phyloP scores from a whole-genome alignment of 306 rosid species.

The Vigna nakashimae region DNA sequence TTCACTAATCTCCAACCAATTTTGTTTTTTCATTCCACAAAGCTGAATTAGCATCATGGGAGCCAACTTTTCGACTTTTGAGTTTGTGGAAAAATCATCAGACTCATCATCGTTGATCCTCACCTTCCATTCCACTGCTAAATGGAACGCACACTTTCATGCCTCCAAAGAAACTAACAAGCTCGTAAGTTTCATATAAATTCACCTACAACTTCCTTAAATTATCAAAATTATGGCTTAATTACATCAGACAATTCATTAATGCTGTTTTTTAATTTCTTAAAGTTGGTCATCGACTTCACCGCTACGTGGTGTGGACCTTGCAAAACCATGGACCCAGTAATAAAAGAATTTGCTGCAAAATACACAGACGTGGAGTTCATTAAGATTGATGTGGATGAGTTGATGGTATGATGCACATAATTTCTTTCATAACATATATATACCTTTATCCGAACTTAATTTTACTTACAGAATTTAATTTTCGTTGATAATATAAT shows the following conservation, averaged over 20 bases:
- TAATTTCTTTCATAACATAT: neutral
- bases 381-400: slow-evolving; percentile 78
- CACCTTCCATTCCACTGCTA: slow-evolving; percentile 54
- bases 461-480: neutral
- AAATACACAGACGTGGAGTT: slow-evolving; percentile 66
- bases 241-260: neutral
- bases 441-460: neutral
- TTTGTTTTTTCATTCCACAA: neutral
- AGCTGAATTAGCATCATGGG: slow-evolving; percentile 55
- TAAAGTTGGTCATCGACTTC: slow-evolving; percentile 85
- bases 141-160: slow-evolving; percentile 69
- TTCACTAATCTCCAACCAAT: neutral
- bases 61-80: slow-evolving; percentile 40
- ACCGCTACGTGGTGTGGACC: slow-evolving; percentile 93
- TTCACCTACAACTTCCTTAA: neutral
- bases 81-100: slow-evolving; percentile 21
- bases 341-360: slow-evolving; percentile 58
- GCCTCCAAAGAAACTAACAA: slow-evolving; percentile 61
- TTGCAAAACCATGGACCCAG: slow-evolving; percentile 74
- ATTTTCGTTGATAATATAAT: neutral
- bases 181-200: slow-evolving; percentile 55
- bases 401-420: slow-evolving; percentile 49
- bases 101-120: slow-evolving; percentile 39
- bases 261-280: neutral
- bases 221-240: neutral